Base-by-base conservation (phyloP, 306 rosid genomes). In the Cyclanthera cordifolia region DNA sequence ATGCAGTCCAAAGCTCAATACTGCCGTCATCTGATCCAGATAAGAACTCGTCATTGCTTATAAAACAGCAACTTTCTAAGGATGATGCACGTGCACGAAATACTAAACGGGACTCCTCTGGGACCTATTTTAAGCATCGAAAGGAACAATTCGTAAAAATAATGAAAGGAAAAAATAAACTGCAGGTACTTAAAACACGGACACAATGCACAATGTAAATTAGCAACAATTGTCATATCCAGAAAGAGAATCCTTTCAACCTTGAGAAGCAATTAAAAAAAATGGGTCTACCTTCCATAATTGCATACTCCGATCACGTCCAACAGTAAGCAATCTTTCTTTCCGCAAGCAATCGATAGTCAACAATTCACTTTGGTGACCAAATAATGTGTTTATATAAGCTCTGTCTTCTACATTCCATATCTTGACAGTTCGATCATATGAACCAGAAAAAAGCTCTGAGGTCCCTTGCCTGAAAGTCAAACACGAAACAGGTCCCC, bases 361-460 rank as follows among this genome's bases (percentile, higher is more conserved):
- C 67, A 90, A 49, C 60, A 93, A 74, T 78, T 90, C 99, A 73
- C 96, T 87, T 74, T 93, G 96, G 80, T 93, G 99, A 63, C 99
- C 99, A 79, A 83, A 90, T 74, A 93, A 74, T 59, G 97, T 87
- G 72, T 59, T 85, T 84, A 93, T 86, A 63, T 93, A 90, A 34
- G 99, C 81, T 82, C 97, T 82, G 75, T 88, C 99, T 67, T 90
- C 99, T 41, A 83, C 99, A 78, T 93, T 93, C 99, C 99, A 93
- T 82, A 93, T 88, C 82, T 88, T 93, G 64, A 90, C 76, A 28
- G 90, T 84, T 75, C 99, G 87, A 78, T 90, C 99, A 73, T 82
- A 90, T 51, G 99, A 90, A 82, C 99, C 97, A 16, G 99, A 90
- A 81, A 93, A 93, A 56, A 93, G 93, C 74, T 93, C 99, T 6